These are phyloP conservation scores for Pseudotulostoma volvatum DNA, from an alignment of 495 filamentous ascomycete species.

Conservation along the genomic window DNA sequence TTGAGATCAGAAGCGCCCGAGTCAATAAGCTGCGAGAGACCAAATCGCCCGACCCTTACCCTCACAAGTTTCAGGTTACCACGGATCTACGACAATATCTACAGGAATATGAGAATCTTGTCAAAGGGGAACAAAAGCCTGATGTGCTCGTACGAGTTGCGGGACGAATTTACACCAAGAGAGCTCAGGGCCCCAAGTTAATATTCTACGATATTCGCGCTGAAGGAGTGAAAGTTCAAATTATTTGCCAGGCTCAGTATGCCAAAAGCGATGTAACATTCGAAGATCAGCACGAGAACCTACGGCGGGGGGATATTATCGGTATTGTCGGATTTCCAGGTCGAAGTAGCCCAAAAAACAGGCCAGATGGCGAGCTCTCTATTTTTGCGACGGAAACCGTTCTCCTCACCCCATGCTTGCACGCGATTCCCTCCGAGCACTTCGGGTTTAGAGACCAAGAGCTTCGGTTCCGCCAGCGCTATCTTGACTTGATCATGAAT, in stretches of 20 bases:
- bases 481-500: slow-evolving; percentile 95
- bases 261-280: slow-evolving; percentile 47
- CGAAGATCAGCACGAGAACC: slow-evolving; percentile 72
- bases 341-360: slow-evolving; percentile 75
- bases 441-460: slow-evolving; percentile 93
- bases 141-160: slow-evolving; percentile 58
- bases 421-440: slow-evolving; percentile 81
- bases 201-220: slow-evolving; percentile 86
- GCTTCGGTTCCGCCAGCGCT: slow-evolving; percentile 76
- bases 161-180: slow-evolving; percentile 79
- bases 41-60: slow-evolving; percentile 77
- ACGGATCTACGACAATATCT: slow-evolving; percentile 64
- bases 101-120: slow-evolving; percentile 54
- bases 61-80: slow-evolving; percentile 89
- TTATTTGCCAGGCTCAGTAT: slow-evolving; percentile 76
- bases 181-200: slow-evolving; percentile 65
- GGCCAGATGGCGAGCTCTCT: slow-evolving; percentile 74
- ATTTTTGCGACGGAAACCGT: slow-evolving; percentile 80
- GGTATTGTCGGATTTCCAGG: slow-evolving; percentile 81
- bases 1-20: slow-evolving; percentile 76
- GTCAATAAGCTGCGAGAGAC: slow-evolving; percentile 74
- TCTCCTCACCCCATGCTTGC: slow-evolving; percentile 79
- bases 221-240: slow-evolving; percentile 71
- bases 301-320: slow-evolving; percentile 83
- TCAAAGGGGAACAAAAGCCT: slow-evolving; percentile 68